Percentiles rank a stretch among this genome's conserved stretches.
Conservation (phyloP, 345 rosid genomes). For the Gossypium ekmanianum region DNA sequence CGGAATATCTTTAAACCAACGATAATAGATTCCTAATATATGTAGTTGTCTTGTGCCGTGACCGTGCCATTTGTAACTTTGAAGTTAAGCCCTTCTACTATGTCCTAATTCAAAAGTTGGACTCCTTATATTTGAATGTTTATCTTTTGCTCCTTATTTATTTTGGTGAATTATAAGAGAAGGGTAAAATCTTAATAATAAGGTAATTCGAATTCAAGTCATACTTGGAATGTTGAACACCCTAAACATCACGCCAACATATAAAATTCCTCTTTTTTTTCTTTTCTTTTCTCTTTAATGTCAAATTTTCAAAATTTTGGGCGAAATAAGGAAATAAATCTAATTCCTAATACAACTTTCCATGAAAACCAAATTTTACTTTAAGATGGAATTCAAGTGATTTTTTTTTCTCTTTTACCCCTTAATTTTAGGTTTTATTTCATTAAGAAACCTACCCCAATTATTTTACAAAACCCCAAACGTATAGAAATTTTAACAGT, state of each 20-base stretch:
- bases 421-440: not conserved
- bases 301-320: too few species aligned
- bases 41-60: not conserved
- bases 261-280: too few species aligned
- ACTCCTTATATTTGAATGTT: too few species aligned
- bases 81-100: constrained; percentile 10
- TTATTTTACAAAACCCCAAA: too few species aligned
- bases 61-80: not conserved
- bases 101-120: not conserved
- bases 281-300: too few species aligned
- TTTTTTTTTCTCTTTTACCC: not conserved
- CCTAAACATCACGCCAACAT: rapidly evolving
- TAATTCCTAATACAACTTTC: not conserved
- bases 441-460: not conserved
- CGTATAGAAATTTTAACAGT: too few species aligned
- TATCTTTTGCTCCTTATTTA: too few species aligned
- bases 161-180: too few species aligned
- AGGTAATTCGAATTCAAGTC: rapidly evolving
- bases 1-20: not conserved
- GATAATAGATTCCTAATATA: not conserved
- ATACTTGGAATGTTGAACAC: rapidly evolving
- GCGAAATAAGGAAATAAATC: not conserved
- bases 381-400: not conserved
- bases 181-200: too few species aligned
- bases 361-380: not conserved